Evolutionary conservation across 2,329 filamentous ascomycete species (phyloP).

Genomic region (Kalmusia sp.): DNA sequence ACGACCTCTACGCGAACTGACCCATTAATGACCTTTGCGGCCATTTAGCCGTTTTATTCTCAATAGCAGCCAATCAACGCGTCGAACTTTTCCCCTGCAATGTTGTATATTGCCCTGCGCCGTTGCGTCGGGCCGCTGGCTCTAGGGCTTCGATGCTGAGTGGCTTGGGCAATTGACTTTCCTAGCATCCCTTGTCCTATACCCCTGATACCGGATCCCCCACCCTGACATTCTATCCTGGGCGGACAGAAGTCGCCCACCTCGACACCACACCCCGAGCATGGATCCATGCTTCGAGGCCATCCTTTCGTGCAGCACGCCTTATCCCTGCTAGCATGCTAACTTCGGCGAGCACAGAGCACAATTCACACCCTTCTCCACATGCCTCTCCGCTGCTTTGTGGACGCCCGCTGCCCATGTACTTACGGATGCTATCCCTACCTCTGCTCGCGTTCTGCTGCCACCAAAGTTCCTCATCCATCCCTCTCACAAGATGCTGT

Average conservation of each 20-base stretch:
- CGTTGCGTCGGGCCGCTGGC: conserved; percentile 36
- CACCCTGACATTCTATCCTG: conserved; percentile 9
- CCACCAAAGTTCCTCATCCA: conserved; percentile 32
- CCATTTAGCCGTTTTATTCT: conserved; percentile 45
- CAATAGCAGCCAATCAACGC: conserved; percentile 31
- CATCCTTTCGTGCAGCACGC: conserved; percentile 28
- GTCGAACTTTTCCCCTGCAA: conserved; percentile 29
- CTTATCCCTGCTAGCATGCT: conserved; percentile 34
- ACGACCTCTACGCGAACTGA: conserved; percentile 13
- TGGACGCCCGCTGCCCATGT: conserved; percentile 32
- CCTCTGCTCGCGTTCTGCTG: conserved; percentile 31
- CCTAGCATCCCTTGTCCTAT: conserved; percentile 27
- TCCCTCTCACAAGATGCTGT: conserved; percentile 33
- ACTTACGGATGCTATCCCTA: conserved; percentile 45
- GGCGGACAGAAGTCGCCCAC: conserved; percentile 21
- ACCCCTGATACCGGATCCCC: conserved; percentile 9
- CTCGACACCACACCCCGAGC: conserved; percentile 18
- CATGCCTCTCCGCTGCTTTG: conserved; percentile 40
- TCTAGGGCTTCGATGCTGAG: conserved; percentile 27
- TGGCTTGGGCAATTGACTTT: conserved; percentile 30
- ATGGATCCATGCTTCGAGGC: conserved; percentile 24
- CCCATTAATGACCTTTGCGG: conserved; percentile 25
- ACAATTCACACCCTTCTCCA: conserved; percentile 45
- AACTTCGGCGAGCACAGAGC: conserved; percentile 36
- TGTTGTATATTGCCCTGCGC: conserved; percentile 41